These are phyloP conservation scores for Pelargonium fulgidum DNA, from an alignment of 441 rosid species.

Conservation along the genomic window DNA sequence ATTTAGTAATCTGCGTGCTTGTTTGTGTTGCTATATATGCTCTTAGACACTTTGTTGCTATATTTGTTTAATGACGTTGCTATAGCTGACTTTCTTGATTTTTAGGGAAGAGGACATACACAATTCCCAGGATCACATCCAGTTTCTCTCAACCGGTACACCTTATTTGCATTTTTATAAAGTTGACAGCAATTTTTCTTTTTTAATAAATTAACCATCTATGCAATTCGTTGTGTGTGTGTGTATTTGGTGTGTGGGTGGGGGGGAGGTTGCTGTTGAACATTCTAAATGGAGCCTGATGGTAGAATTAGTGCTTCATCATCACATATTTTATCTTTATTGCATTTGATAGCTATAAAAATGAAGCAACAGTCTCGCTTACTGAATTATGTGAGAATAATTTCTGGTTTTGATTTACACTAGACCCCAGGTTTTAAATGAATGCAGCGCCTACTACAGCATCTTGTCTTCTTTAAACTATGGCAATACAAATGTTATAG, in stretches of 20 bases:
- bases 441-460: not conserved
- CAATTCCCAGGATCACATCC: conserved; percentile 99
- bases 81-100: conserved; percentile 19
- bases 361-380: not conserved
- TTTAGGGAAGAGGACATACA: conserved; percentile 67
- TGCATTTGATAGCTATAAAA: conserved; percentile 1
- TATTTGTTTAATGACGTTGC: not conserved
- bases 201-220: no score
- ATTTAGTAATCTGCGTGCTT: not conserved
- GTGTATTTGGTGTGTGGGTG: no score
- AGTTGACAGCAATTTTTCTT: not conserved
- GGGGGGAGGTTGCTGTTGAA: no score
- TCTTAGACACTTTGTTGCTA: not conserved
- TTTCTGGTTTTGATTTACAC: not conserved
- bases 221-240: not conserved
- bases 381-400: not conserved
- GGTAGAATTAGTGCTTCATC: no score
- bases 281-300: no score
- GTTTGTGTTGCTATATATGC: not conserved
- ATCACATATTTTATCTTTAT: not conserved
- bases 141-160: conserved; percentile 90
- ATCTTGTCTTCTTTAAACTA: not conserved
- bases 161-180: conserved; percentile 10
- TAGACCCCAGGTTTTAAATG: not conserved
- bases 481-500: not conserved